Evolutionary conservation across 2,329 filamentous ascomycete species (phyloP).

Genomic region (Ascochyta koolunga): DNA sequence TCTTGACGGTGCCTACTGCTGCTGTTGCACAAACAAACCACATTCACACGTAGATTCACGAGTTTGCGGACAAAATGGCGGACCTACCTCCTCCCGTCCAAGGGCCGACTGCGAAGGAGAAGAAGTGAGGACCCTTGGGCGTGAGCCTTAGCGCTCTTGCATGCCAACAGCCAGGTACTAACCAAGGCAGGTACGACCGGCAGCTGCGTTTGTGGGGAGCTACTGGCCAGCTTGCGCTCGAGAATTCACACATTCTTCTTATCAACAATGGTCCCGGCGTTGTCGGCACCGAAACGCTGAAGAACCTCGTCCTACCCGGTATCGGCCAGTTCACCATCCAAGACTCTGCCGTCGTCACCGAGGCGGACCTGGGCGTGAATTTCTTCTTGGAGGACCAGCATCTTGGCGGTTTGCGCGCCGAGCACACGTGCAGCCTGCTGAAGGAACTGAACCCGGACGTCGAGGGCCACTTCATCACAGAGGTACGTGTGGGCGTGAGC

Average conservation of each 20-base stretch:
- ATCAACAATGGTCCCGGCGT: constrained; percentile 87
- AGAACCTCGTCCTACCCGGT: constrained; percentile 94
- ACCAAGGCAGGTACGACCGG: constrained; percentile 76
- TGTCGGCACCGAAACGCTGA: constrained; percentile 87
- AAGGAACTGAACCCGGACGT: constrained; percentile 94
- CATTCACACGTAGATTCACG: background rate
- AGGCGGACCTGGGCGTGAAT: constrained; percentile 89
- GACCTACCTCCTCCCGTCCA: constrained; percentile 49
- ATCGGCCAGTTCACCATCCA: constrained; percentile 92
- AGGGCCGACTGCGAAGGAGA: constrained; percentile 56
- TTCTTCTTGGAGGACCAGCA: constrained; percentile 89
- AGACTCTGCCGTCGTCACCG: constrained; percentile 76
- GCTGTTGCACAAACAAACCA: constrained; percentile 2
- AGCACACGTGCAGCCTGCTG: constrained; percentile 77
- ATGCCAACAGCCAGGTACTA: constrained; percentile 19
- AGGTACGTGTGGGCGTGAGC: constrained; percentile 50
- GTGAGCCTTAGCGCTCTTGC: constrained; percentile 3
- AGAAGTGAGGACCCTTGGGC: constrained; percentile 48
- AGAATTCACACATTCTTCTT: constrained; percentile 88
- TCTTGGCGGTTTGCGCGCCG: constrained; percentile 77
- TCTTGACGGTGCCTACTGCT: constrained; percentile 10
- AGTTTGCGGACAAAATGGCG: constrained; percentile 33
- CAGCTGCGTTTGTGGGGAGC: constrained; percentile 96
- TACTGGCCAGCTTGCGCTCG: constrained; percentile 85
- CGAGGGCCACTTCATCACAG: constrained; percentile 70